phyloP scores from a whole-genome alignment of 164 flowering plant genomes.

The Piper longum region DNA sequence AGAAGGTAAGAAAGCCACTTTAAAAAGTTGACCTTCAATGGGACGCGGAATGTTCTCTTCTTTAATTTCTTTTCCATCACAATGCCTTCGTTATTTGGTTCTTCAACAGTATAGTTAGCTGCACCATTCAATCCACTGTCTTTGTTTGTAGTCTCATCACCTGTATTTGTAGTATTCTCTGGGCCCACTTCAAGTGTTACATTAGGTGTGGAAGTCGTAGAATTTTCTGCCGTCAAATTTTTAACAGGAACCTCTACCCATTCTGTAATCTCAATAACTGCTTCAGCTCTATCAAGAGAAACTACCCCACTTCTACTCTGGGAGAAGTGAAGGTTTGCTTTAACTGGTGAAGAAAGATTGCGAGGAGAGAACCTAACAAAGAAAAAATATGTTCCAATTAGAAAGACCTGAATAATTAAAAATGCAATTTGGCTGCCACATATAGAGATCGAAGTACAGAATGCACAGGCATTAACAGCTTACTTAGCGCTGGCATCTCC shows the following conservation, averaged over 20 bases:
- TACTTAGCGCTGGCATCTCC: constrained; percentile 76
- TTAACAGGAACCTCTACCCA: constrained; percentile 91
- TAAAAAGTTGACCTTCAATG: constrained; percentile 53
- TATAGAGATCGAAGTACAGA: neutral
- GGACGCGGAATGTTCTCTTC: constrained; percentile 78
- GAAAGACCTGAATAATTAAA: neutral
- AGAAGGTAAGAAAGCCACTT: neutral
- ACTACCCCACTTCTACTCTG: constrained; percentile 85
- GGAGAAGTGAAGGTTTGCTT: constrained; percentile 84
- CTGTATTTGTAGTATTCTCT: constrained; percentile 33
- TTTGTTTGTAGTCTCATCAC: constrained; percentile 17
- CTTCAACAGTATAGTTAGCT: constrained; percentile 28
- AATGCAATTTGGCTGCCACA: neutral
- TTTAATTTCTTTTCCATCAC: constrained; percentile 75
- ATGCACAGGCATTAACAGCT: constrained; percentile 9
- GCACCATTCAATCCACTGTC: constrained; percentile 23
- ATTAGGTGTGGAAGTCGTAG: constrained; percentile 36
- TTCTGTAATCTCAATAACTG: constrained; percentile 81
- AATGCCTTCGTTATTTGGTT: constrained; percentile 23
- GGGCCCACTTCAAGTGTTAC: constrained; percentile 33
- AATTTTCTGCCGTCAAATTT: constrained; percentile 60
- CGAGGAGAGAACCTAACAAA: constrained; percentile 59
- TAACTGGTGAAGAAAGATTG: constrained; percentile 87
- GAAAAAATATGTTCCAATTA: neutral
- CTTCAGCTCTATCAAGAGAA: constrained; percentile 85